Evolutionary conservation across 2,329 filamentous ascomycete species (phyloP), one percentile per base, ranked within the genome.

Genomic region (Hypoxylon sp.): DNA sequence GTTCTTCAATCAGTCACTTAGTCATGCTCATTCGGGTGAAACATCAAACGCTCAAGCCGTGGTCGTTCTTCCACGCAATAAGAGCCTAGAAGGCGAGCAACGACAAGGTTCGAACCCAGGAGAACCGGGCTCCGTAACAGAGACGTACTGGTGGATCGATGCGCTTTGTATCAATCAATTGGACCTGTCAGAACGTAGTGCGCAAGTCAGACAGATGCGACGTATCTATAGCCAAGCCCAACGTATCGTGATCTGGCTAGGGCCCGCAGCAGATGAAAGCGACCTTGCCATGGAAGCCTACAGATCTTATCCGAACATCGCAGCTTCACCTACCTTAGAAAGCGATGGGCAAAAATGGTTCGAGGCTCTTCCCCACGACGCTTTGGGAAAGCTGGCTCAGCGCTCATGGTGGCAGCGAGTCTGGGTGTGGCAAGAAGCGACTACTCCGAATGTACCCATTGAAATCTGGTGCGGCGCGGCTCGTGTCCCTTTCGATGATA

Each of bases 341-440:
- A 11, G n/a, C 2, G 35, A 48, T 6, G 14, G 8, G 1, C 8
- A 33, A 27, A 33, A 22, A 33, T 58, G 55, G 55, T 25, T 58
- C 17, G 40, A 35, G 5, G 2, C 14, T n/a, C 55, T 58, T 7
- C 55, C 55, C 0, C 37, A 17, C 8, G 14, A 58, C n/a, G 40
- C 55, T 20, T 22, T 58, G 4, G 25, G 40, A 25, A 46, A 48
- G 20, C 20, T 58, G 10, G 46, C 40, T 10, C 55, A 35, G 40
- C 55, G 55, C 14, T 40, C 37, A 1, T 58, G 55, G 55, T 58
- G 55, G 55, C 55, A 33, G n/a, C 40, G 55, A 6, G 55, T 58
- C 25, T 58, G 55, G 55, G 40, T 58, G n/a, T 58, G 55, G 55
- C 55, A 58, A 14, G 55, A 58, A 22, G 55, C 55, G n/a, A 58